Percentiles rank a stretch among this genome's conserved stretches.
These are phyloP conservation scores for Collybia nuda DNA, from an alignment of 768 basidiomycete species.

Conservation along the genomic window DNA sequence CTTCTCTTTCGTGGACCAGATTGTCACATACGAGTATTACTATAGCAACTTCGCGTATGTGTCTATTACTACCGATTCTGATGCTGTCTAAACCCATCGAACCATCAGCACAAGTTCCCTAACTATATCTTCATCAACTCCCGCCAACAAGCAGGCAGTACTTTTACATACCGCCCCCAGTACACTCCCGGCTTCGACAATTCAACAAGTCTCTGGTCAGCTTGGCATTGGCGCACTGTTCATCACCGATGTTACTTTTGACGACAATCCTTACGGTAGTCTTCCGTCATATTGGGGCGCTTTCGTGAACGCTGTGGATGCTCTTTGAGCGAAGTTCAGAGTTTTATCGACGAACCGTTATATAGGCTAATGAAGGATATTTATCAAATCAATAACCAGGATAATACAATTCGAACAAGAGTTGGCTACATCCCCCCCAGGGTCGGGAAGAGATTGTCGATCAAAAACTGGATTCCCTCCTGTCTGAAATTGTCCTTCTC, in stretches of 20 bases:
- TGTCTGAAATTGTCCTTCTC: too few relatives aligned
- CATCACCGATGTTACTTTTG: slow-evolving; percentile 20
- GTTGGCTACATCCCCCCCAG: too few relatives aligned
- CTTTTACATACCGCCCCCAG: slow-evolving; percentile 29
- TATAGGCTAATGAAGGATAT: too few relatives aligned
- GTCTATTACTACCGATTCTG: background rate
- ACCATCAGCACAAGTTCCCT: slow-evolving; percentile 6
- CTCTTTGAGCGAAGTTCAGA: too few relatives aligned
- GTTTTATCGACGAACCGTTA: too few relatives aligned
- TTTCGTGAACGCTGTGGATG: too few relatives aligned
- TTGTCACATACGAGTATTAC: slow-evolving; percentile 27
- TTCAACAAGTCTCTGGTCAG: slow-evolving; percentile 17
- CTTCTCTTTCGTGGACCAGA: slow-evolving; percentile 25
- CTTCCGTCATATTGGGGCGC: too few relatives aligned
- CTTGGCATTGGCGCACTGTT: slow-evolving; percentile 25
- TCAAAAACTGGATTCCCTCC: too few relatives aligned
- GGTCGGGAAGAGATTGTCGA: too few relatives aligned
- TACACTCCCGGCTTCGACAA: slow-evolving; percentile 17
- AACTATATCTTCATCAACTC: slow-evolving; percentile 14
- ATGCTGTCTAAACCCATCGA: slow-evolving; percentile 21
- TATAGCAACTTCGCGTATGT: slow-evolving; percentile 27
- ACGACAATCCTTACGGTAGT: too few relatives aligned
- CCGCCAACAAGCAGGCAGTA: slow-evolving; percentile 25
- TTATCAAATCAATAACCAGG: too few relatives aligned
- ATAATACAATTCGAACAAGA: too few relatives aligned